These are phyloP conservation scores for Neurospora sp. DNA, from an alignment of 495 filamentous ascomycete species.

Conservation along the genomic window DNA sequence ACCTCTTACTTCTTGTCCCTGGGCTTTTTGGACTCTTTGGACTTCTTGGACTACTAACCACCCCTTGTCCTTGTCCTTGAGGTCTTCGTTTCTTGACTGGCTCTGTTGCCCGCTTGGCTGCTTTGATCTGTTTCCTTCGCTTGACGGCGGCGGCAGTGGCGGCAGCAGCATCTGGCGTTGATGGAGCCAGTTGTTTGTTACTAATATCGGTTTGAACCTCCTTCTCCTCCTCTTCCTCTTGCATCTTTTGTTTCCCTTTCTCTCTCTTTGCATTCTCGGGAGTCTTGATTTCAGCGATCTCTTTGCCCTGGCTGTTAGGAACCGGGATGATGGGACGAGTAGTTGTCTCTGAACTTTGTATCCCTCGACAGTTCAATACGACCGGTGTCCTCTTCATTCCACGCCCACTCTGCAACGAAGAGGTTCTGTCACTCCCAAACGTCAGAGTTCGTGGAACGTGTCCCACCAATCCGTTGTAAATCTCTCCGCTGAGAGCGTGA, in stretches of 20 bases:
- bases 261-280: neutral
- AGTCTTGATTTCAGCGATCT: neutral
- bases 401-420: neutral
- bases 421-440: neutral
- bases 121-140: slow-evolving; percentile 24
- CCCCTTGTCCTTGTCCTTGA: slow-evolving; percentile 1
- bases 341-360: neutral
- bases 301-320: neutral
- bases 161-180: slow-evolving; percentile 1
- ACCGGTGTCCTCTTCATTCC: neutral
- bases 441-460: neutral
- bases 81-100: slow-evolving; percentile 1
- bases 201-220: neutral
- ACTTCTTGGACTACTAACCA: neutral
- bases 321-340: neutral
- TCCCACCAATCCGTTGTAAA: neutral
- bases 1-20: neutral
- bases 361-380: neutral
- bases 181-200: neutral
- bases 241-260: neutral
- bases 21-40: neutral
- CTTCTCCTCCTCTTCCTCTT: neutral
- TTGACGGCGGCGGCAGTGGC: slow-evolving; percentile 13
- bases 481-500: neutral
- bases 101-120: slow-evolving; percentile 11